Conservation (phyloP, 148 eudicot species). For the Dianthus caryophyllus region DNA sequence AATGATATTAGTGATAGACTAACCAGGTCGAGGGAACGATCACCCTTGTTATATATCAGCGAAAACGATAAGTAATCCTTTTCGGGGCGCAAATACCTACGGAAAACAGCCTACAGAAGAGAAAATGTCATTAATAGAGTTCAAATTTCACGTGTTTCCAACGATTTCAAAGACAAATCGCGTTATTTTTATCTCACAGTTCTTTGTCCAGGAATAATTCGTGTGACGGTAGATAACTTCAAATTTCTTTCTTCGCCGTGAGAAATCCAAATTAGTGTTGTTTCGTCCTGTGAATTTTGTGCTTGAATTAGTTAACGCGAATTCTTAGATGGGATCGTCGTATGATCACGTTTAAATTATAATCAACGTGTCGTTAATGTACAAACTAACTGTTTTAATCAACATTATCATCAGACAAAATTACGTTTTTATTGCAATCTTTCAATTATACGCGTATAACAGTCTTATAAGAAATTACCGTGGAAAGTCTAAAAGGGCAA, state of each 20-base stretch:
- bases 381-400: no score
- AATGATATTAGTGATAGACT: slow-evolving; percentile 17
- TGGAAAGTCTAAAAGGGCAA: slow-evolving; percentile 77
- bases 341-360: no score
- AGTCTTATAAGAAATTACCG: slow-evolving; percentile 31
- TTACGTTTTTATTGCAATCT: no score
- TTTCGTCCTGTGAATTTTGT: slow-evolving; percentile 63
- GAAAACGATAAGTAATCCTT: slow-evolving; percentile 93
- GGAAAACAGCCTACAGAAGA: slow-evolving; percentile 67
- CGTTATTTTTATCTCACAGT: slow-evolving; percentile 82
- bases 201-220: slow-evolving; percentile 87
- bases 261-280: slow-evolving; percentile 74
- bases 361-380: no score
- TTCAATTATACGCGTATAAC: no score
- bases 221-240: slow-evolving; percentile 57
- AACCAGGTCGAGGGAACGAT: slow-evolving; percentile 89
- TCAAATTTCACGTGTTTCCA: no score
- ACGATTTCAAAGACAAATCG: no score
- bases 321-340: no score
- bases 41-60: slow-evolving; percentile 71
- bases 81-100: slow-evolving; percentile 73
- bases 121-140: neutral
- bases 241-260: slow-evolving; percentile 71
- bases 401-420: no score
- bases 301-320: neutral